Conservation (phyloP, 2,329 filamentous ascomycete genomes). For the Phoma sp. region DNA sequence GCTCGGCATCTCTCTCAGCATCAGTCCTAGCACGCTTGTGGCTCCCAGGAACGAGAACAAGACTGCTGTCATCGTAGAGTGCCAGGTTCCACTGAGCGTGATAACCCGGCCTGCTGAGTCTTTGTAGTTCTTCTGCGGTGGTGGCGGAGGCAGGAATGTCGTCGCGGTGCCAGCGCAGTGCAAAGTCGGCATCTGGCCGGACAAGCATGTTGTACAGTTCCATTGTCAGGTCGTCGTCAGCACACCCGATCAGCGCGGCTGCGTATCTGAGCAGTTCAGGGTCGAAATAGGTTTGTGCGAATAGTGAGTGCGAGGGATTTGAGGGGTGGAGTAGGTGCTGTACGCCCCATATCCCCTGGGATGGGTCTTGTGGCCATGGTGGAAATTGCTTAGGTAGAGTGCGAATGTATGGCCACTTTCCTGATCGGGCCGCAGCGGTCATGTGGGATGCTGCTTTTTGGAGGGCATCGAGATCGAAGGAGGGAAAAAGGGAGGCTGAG, state of each 20-base stretch:
- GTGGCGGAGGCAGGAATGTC: constrained; percentile 74
- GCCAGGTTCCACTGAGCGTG: constrained; percentile 91
- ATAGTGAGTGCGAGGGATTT: constrained; percentile 66
- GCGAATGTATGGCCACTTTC: constrained; percentile 80
- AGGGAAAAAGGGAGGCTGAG: constrained; percentile 65
- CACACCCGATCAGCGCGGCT: constrained; percentile 65
- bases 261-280: constrained; percentile 67
- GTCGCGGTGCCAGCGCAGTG: constrained; percentile 84
- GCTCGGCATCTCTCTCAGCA: constrained; percentile 69
- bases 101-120: constrained; percentile 66
- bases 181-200: constrained; percentile 72
- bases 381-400: constrained; percentile 91
- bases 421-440: constrained; percentile 69
- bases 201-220: constrained; percentile 89
- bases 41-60: constrained; percentile 79
- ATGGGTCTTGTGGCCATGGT: constrained; percentile 71
- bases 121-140: constrained; percentile 68
- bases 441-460: constrained; percentile 65
- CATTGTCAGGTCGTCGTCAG: constrained; percentile 72
- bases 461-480: constrained; percentile 60
- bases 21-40: constrained; percentile 75
- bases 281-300: constrained; percentile 76
- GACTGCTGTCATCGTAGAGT: constrained; percentile 72
- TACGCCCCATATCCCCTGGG: constrained; percentile 82
- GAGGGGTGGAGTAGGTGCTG: constrained; percentile 82